Conservation (phyloP, 441 rosid species). For the Heliophila coronopifolia region DNA sequence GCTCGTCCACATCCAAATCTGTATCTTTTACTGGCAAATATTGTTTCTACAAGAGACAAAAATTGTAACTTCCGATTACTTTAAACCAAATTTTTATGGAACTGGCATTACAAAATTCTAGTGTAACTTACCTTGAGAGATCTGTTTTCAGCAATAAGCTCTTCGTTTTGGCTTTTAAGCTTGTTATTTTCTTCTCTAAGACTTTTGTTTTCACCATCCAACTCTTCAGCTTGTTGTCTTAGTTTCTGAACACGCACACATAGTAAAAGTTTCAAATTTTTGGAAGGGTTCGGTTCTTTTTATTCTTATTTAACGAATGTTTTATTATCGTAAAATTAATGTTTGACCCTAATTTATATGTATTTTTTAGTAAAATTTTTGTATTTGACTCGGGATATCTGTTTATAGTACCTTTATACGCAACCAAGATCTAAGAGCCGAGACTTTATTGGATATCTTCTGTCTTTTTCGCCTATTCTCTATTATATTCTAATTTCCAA, state of each 20-base stretch:
- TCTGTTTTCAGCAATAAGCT: constrained; percentile 61
- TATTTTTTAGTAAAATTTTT: no score
- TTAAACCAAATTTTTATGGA: no score
- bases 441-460: constrained; percentile 92
- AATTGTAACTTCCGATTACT: no score
- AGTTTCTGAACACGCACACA: constrained; percentile 92
- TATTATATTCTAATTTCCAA: constrained; percentile 56
- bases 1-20: no score
- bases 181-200: constrained; percentile 69
- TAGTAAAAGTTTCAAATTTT: neutral
- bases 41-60: no score
- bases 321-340: no score
- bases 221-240: constrained; percentile 72
- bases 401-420: no score
- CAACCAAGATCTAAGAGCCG: constrained; percentile 90
- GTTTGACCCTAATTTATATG: no score
- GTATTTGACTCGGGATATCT: constrained; percentile 36
- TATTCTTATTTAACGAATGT: no score
- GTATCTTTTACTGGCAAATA: no score
- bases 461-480: constrained; percentile 84
- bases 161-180: constrained; percentile 65
- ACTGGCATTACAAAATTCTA: neutral
- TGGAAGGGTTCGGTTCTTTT: no score
- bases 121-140: constrained; percentile 54
- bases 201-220: constrained; percentile 74